Evolutionary conservation across 306 rosid genomes (phyloP), one percentile per base, ranked within the genome.

Genomic region (Cucumis cinereus): DNA sequence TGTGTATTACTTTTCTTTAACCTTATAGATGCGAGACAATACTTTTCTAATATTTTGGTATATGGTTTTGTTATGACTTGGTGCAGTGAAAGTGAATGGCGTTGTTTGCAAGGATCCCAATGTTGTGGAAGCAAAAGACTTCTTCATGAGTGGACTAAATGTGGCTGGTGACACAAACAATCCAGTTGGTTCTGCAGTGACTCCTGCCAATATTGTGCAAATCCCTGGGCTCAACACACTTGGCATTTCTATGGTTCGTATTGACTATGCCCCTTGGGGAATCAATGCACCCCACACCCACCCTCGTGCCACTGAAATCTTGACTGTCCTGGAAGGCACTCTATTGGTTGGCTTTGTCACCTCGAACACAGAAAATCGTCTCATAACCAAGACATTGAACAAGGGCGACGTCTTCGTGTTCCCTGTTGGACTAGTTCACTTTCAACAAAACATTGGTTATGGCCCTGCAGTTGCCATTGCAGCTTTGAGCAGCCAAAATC

Each of bases 311-410:
- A 38, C 84, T 0, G 84, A 85, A 73, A 75, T 82, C 49, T 40
- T 79, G 54, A 80, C 84, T 0, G 77, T 85, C 8, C 59, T 85
- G 0, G 80, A 80, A 60, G 88, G 86, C 22, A 74, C 49, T 6
- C 86, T 82, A 7, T 75, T 82, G 40, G 84, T 80, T 0, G 88
- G 88, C 19, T 85, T 85, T 11, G 71, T 82, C 60, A 85, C 88
- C 3, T 79, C 88, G 6, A 82, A 70, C 57, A 78, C 86, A 0
- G 78, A 79, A 33, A 82, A 79, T 74, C 73, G 43, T 5, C 85
- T 63, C 12, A 12, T 85, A 11, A 41, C 77, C 5, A 82, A 79
- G 71, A 15, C 72, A 2, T 68, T 79, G 6, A 43, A 77, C 26
- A 80, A 68, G 61, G 88, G 85, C 4, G 84, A 85, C 10, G 84